Evolutionary conservation across 2,329 filamentous ascomycete species (phyloP), one percentile per base, ranked within the genome.

Genomic region (Colletotrichum sansevieriae): DNA sequence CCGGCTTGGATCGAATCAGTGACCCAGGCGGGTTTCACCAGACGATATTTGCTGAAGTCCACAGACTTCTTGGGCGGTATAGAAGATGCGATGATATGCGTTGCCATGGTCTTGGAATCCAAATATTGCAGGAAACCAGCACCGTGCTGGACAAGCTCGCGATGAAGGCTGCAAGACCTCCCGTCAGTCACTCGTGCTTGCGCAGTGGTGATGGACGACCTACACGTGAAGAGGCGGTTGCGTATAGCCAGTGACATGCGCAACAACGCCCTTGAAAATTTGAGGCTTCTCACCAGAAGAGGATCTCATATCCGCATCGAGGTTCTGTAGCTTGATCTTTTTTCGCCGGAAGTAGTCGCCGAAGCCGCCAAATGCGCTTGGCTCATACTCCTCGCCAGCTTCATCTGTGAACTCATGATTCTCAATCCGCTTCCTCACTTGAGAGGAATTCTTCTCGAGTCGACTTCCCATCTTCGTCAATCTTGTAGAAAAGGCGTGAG

Each of bases 251-350:
- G 95, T 97, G 25, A 99, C 92, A 79, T 98, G 93, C 10, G 91
- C 94, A 12, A 97, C 94, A 9, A 98, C 87, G 0, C 94, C 94
- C 73, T 91, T 93, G 84, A 99, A 99, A 60, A 99, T 94, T 70
- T 88, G 89, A 10, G 94, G 93, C 71, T 92, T 93, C 72, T 91
- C 90, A 0, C 83, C 80, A 1, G 90, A 88, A 4, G 88, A 83
- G 37, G 91, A 87, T 67, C 95, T 90, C 51, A 97, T 84, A 62
- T 97, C 89, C 9, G 90, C 90, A 80, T 99, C 96, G 35, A 96
- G 87, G 75, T 99, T 99, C 79, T 98, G 96, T 3, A 99, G 86
- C 77, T 99, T 99, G 79, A 97, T 90, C 84, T 97, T 98, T 84
- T 99, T 99, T 64, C 95, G 91, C 57, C 95, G 88, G 77, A 98